Conservation (phyloP, 2,329 filamentous ascomycete genomes). For the Microsporum ferrugineum region DNA sequence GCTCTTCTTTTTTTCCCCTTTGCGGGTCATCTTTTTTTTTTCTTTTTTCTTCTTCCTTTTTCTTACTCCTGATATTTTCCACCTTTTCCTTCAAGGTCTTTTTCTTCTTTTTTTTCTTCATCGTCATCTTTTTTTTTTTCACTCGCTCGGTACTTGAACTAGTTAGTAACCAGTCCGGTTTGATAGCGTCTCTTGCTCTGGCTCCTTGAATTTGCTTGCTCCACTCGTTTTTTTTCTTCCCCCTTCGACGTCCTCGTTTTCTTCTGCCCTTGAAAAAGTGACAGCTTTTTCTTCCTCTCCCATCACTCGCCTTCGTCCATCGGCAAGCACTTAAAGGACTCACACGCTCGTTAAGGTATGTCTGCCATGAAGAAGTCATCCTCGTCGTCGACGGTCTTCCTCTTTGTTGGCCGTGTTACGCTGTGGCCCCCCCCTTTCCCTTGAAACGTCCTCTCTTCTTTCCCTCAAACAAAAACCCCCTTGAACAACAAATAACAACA, state of each 20-base stretch:
- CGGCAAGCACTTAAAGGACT: background rate
- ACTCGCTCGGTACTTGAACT: background rate
- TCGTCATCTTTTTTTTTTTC: background rate
- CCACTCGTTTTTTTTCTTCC: background rate
- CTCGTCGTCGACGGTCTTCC: background rate
- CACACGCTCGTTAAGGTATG: background rate
- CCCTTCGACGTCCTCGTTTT: background rate
- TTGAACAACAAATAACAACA: background rate
- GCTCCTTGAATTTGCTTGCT: background rate
- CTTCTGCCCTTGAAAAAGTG: background rate
- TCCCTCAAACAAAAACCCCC: background rate
- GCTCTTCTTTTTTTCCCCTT: background rate
- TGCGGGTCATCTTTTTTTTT: background rate
- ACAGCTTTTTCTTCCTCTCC: background rate
- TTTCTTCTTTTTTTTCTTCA: background rate
- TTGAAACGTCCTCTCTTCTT: background rate
- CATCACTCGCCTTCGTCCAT: background rate
- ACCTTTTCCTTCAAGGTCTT: background rate
- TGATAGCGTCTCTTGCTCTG: background rate
- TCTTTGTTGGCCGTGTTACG: background rate
- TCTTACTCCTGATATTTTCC: background rate
- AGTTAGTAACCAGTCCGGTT: background rate
- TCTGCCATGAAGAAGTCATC: background rate
- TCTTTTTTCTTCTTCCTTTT: background rate
- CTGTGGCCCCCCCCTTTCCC: conserved; percentile 1